Conservation (phyloP, 352 stramenopile species). For the Globisporangium alternatum region DNA sequence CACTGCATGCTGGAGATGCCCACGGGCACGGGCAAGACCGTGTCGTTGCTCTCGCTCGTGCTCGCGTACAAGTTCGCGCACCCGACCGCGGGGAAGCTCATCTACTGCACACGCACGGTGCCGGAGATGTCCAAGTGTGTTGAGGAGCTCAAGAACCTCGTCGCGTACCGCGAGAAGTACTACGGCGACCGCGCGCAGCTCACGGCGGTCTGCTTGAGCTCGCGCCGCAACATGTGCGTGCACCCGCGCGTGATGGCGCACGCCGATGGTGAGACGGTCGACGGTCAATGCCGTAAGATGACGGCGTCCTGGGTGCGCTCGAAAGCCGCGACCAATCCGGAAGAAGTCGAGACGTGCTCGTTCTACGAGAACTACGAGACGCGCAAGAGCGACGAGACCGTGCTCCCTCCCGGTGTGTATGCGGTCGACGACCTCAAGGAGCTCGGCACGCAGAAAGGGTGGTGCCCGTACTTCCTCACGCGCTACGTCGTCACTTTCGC, state of each 20-base stretch:
- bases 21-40: constrained; percentile 98
- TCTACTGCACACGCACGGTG: constrained; percentile 99
- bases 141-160: constrained; percentile 96
- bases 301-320: constrained; percentile 97
- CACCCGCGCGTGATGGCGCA: constrained; percentile 95
- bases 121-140: constrained; percentile 99
- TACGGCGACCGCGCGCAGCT: constrained; percentile 60
- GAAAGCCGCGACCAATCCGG: constrained; percentile 33
- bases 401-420: constrained; percentile 94
- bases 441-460: constrained; percentile 88
- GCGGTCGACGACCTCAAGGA: constrained; percentile 96
- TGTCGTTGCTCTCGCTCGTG: constrained; percentile 96
- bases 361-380: constrained; percentile 92
- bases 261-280: constrained; percentile 95
- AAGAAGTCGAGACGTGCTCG: constrained; percentile 71
- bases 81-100: constrained; percentile 94
- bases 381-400: constrained; percentile 87
- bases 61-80: constrained; percentile 94
- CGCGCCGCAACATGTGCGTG: constrained; percentile 98
- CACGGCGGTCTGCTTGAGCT: constrained; percentile 90
- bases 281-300: constrained; percentile 96
- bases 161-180: constrained; percentile 72
- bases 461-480: constrained; percentile 99
- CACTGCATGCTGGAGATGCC: constrained; percentile 99
- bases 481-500: constrained; percentile 96